Evolutionary conservation across 352 stramenopile species (phyloP).

Genomic region (Globisporangium barbulae): DNA sequence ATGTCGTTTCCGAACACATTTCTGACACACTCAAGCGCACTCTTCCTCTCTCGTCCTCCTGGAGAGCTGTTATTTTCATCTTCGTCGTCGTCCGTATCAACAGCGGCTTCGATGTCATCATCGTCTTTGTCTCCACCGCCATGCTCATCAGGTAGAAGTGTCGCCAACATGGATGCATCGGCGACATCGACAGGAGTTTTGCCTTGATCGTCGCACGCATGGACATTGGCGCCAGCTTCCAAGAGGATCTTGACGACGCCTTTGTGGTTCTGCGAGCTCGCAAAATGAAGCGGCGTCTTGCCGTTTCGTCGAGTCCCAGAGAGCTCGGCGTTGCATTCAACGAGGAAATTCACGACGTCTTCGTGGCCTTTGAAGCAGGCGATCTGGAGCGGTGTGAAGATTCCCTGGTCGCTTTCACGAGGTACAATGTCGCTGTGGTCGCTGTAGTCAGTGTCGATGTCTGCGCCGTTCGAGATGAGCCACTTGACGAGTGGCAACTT

Average conservation of each 20-base stretch:
- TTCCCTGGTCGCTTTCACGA: slow-evolving; percentile 53
- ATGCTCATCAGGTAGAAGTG: slow-evolving; percentile 50
- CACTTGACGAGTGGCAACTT: slow-evolving; percentile 78
- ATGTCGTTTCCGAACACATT: slow-evolving; percentile 55
- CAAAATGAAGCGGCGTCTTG: slow-evolving; percentile 75
- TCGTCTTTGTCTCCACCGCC: slow-evolving; percentile 15
- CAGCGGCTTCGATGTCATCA: slow-evolving; percentile 16
- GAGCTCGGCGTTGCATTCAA: slow-evolving; percentile 81
- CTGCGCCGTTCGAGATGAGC: slow-evolving; percentile 78
- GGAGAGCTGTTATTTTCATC: slow-evolving; percentile 41
- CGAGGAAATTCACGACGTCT: slow-evolving; percentile 67
- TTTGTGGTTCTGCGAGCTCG: slow-evolving; percentile 56
- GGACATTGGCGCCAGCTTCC: slow-evolving; percentile 62
- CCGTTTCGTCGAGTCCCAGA: slow-evolving; percentile 59
- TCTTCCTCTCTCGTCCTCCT: slow-evolving; percentile 1
- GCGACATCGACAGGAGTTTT: slow-evolving; percentile 69
- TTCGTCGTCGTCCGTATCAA: slow-evolving; percentile 23
- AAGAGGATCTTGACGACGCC: slow-evolving; percentile 63
- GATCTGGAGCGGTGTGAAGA: slow-evolving; percentile 81
- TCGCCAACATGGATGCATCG: slow-evolving; percentile 34
- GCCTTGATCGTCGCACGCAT: slow-evolving; percentile 54
- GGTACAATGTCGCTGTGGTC: slow-evolving; percentile 43
- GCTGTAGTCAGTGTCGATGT: slow-evolving; percentile 83
- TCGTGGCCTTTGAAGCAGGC: slow-evolving; percentile 72
- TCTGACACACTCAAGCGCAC: slow-evolving; percentile 27